Evolutionary conservation across 192 early-diverging fungal genomes (phyloP).

Genomic region (Bifiguratus adelaidae): DNA sequence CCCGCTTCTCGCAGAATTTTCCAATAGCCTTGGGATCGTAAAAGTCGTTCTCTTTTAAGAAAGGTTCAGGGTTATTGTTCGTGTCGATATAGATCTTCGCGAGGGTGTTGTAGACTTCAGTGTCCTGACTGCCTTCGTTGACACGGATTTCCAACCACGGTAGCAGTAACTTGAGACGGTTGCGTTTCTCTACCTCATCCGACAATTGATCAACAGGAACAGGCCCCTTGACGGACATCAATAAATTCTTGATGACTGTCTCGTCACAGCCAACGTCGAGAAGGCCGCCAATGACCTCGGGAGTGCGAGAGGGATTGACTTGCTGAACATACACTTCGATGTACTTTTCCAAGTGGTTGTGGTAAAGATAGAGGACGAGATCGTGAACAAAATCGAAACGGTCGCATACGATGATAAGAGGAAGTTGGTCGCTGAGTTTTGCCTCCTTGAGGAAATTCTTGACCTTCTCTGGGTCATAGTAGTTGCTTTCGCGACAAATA

Average conservation of each 20-base stretch:
- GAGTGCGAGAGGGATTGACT: constrained; percentile 90
- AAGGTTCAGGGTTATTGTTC: constrained; percentile 96
- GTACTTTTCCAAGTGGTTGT: constrained; percentile 88
- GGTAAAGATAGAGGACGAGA: constrained; percentile 91
- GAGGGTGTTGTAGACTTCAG: constrained; percentile 91
- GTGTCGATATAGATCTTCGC: constrained; percentile 99
- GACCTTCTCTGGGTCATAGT: constrained; percentile 96
- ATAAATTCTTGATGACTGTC: constrained; percentile 78
- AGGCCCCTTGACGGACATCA: constrained; percentile 72
- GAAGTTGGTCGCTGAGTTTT: constrained; percentile 90
- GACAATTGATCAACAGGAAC: constrained; percentile 83
- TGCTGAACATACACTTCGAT: constrained; percentile 99
- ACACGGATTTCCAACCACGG: constrained; percentile 90
- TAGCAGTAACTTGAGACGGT: constrained; percentile 89
- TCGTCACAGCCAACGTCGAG: constrained; percentile 99
- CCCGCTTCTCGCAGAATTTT: constrained; percentile 98
- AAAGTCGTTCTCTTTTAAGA: constrained; percentile 78
- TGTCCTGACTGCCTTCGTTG: constrained; percentile 80
- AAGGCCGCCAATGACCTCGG: constrained; percentile 92
- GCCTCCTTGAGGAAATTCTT: constrained; percentile 99
- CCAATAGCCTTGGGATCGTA: constrained; percentile 91
- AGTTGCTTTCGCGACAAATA: constrained; percentile 91
- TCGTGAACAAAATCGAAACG: constrained; percentile 97
- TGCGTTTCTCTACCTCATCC: constrained; percentile 90
- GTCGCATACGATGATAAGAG: constrained; percentile 98